These are phyloP conservation scores for Fusarium xylarioides DNA, from an alignment of 2,329 filamentous ascomycete genomes.

Conservation along the genomic window DNA sequence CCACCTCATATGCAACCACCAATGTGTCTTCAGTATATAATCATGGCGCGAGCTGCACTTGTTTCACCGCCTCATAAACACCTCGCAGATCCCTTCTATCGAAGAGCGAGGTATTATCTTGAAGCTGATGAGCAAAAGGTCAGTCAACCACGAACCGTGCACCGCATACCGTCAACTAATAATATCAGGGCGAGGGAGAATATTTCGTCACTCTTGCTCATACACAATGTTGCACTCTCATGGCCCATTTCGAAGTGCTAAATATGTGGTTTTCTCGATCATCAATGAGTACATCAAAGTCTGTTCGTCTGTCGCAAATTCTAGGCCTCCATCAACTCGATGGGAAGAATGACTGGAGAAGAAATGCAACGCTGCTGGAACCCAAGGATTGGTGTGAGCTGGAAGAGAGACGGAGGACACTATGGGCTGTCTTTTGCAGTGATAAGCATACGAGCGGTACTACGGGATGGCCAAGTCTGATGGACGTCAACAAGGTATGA, in stretches of 20 bases:
- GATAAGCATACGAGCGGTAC: conserved; percentile 86
- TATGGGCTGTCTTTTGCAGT: conserved; percentile 82
- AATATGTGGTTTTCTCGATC: conserved; percentile 83
- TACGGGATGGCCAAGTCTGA: conserved; percentile 84
- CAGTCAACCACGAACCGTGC: no score
- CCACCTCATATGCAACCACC: conserved; percentile 41
- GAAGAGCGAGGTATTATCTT: conserved; percentile 34
- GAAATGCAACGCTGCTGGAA: conserved; percentile 76
- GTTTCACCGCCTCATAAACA: conserved; percentile 17
- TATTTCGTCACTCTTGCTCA: conserved; percentile 68
- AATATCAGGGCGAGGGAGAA: conserved; percentile 33
- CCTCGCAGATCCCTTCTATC: conserved; percentile 32
- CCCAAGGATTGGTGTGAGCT: conserved; percentile 80
- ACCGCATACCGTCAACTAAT: background rate
- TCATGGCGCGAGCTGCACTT: conserved; percentile 32
- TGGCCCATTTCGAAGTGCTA: conserved; percentile 80
- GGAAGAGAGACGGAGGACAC: conserved; percentile 77
- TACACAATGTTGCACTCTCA: conserved; percentile 78
- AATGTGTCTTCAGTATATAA: conserved; percentile 40
- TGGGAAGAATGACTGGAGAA: conserved; percentile 59
- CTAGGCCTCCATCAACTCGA: conserved; percentile 83
- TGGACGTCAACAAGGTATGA: conserved; percentile 70
- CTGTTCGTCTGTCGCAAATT: conserved; percentile 75
- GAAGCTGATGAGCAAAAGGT: conserved; percentile 40
- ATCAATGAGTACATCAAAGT: conserved; percentile 79